These are phyloP conservation scores for Firmiana major DNA, from an alignment of 345 rosid species.

Conservation along the genomic window DNA sequence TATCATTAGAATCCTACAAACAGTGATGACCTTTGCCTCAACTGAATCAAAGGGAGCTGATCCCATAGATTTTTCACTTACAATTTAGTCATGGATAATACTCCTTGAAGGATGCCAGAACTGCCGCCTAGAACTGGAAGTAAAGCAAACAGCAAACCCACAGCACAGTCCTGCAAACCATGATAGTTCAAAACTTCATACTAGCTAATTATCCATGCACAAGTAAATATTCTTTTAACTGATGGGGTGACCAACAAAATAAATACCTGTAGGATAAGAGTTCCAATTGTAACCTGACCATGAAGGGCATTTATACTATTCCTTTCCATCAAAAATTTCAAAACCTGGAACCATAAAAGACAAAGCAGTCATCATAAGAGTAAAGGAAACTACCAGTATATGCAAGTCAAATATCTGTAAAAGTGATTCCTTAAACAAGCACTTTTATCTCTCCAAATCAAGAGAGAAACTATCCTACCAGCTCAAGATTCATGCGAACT, in stretches of 20 bases:
- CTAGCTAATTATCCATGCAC: background rate
- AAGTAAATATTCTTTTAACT: background rate
- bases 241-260: slow-evolving; percentile 9
- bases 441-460: background rate
- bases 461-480: background rate
- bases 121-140: slow-evolving; percentile 91
- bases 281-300: slow-evolving; percentile 87
- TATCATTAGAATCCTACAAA: slow-evolving; percentile 10
- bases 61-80: slow-evolving; percentile 34
- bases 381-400: background rate
- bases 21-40: background rate
- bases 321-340: slow-evolving; percentile 90
- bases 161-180: slow-evolving; percentile 74
- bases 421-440: background rate
- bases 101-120: slow-evolving; percentile 75
- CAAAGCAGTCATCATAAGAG: background rate
- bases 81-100: slow-evolving; percentile 79
- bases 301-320: slow-evolving; percentile 67
- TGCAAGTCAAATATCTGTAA: background rate
- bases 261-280: slow-evolving; percentile 81
- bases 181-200: slow-evolving; percentile 10
- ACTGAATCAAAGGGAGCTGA: background rate
- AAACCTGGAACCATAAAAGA: slow-evolving; percentile 40
- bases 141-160: slow-evolving; percentile 88
- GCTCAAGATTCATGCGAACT: background rate